Evolutionary conservation across 495 filamentous ascomycete genomes (phyloP).

Genomic region (Podospora pseudocomata): DNA sequence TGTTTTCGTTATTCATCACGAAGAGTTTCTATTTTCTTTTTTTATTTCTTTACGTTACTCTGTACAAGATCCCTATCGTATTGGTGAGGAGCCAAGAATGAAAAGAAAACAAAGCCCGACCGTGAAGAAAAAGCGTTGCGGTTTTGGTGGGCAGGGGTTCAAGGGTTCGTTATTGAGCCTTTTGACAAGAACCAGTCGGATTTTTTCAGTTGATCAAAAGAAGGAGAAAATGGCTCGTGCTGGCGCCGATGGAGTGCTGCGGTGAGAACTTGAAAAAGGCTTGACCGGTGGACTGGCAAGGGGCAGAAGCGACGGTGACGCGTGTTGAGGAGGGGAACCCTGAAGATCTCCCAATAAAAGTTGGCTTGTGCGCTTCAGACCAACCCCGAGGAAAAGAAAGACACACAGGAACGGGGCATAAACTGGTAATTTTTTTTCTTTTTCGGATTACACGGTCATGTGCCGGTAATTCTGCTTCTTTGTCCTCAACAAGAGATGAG

Average conservation of each 20-base stretch:
- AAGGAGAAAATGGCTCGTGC: slow-evolving; percentile 1
- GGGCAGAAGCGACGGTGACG: slow-evolving; percentile 1
- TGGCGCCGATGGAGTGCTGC: background rate
- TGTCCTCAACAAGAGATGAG: slow-evolving; percentile 1
- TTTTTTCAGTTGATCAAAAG: background rate
- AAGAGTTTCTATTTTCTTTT: background rate
- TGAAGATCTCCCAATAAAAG: slow-evolving; percentile 6
- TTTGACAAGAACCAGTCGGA: background rate
- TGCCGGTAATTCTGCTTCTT: background rate
- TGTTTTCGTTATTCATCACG: background rate
- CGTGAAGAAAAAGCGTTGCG: background rate
- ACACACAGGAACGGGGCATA: background rate
- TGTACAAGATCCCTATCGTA: background rate
- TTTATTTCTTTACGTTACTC: background rate
- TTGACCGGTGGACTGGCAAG: background rate
- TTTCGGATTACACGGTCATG: slow-evolving; percentile 1
- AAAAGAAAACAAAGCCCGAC: background rate
- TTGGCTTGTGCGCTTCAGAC: background rate
- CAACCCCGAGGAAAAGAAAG: background rate
- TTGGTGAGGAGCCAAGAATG: background rate
- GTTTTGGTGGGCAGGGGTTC: background rate
- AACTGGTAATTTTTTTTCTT: slow-evolving; percentile 3
- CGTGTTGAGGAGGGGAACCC: slow-evolving; percentile 10
- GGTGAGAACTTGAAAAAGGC: slow-evolving; percentile 1
- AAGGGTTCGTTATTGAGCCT: background rate